Evolutionary conservation across 306 rosid genomes (phyloP).

Genomic region (Citrullus colocynthis): DNA sequence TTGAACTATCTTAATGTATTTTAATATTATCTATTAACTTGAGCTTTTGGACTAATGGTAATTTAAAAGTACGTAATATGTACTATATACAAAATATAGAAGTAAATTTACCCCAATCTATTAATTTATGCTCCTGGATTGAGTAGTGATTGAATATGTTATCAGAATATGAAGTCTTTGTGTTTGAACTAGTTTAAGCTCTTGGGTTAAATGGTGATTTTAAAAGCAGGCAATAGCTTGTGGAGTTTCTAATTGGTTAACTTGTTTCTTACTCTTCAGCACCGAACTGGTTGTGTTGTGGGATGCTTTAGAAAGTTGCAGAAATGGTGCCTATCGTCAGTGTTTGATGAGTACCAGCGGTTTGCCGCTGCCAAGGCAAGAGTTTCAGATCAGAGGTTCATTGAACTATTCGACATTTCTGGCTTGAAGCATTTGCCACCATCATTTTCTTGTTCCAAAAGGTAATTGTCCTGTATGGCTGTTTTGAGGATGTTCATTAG

Average conservation of each 20-base stretch:
- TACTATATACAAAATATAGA: no score
- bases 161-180: no score
- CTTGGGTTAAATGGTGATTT: no score
- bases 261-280: conserved; percentile 34
- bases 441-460: conserved; percentile 48
- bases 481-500: not conserved
- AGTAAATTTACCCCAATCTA: not conserved
- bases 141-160: not conserved
- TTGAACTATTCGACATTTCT: conserved; percentile 80
- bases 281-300: conserved; percentile 93
- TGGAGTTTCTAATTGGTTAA: not conserved
- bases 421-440: conserved; percentile 54
- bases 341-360: conserved; percentile 83
- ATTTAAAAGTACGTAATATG: no score
- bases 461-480: conserved; percentile 13
- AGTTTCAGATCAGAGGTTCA: conserved; percentile 84
- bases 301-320: conserved; percentile 93
- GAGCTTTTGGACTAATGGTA: no score
- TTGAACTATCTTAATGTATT: no score
- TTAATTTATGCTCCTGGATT: no score
- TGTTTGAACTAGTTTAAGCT: no score
- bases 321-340: conserved; percentile 86
- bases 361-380: conserved; percentile 98
- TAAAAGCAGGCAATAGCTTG: no score
- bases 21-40: no score